Conservation (phyloP, 169 alveolate genomes). For the Plasmodium blacklocki region DNA sequence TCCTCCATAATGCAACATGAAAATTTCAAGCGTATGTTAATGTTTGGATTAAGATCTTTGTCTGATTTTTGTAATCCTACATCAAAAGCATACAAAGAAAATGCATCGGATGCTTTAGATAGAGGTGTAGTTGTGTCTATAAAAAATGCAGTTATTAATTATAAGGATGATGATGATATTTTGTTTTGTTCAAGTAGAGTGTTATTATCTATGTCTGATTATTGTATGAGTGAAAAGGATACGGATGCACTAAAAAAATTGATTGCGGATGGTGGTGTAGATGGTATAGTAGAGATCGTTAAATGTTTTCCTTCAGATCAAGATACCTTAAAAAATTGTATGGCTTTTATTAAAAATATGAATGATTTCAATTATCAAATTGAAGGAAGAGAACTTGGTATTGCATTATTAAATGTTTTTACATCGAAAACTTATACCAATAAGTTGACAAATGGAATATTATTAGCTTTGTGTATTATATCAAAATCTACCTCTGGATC, state of each 20-base stretch:
- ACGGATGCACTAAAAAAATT: slow-evolving; percentile 78
- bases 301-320: slow-evolving; percentile 87
- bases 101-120: slow-evolving; percentile 92
- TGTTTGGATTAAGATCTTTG: slow-evolving; percentile 92
- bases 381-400: slow-evolving; percentile 80
- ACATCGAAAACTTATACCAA: slow-evolving; percentile 66
- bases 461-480: slow-evolving; percentile 79
- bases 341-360: slow-evolving; percentile 86
- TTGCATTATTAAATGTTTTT: slow-evolving; percentile 79
- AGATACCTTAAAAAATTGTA: slow-evolving; percentile 85
- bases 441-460: slow-evolving; percentile 78
- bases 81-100: slow-evolving; percentile 90
- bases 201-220: slow-evolving; percentile 91
- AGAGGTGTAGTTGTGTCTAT: slow-evolving; percentile 89
- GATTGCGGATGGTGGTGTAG: slow-evolving; percentile 86
- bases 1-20: slow-evolving; percentile 92
- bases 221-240: slow-evolving; percentile 88
- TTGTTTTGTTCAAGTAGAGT: slow-evolving; percentile 86
- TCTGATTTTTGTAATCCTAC: slow-evolving; percentile 93
- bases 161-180: slow-evolving; percentile 93
- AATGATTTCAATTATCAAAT: slow-evolving; percentile 76
- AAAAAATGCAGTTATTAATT: slow-evolving; percentile 90
- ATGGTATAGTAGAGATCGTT: slow-evolving; percentile 85
- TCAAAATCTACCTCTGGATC: slow-evolving; percentile 81
- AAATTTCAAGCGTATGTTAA: slow-evolving; percentile 93